phyloP scores from a whole-genome alignment of 208 protist species.

The Trypanosoma theileri region DNA sequence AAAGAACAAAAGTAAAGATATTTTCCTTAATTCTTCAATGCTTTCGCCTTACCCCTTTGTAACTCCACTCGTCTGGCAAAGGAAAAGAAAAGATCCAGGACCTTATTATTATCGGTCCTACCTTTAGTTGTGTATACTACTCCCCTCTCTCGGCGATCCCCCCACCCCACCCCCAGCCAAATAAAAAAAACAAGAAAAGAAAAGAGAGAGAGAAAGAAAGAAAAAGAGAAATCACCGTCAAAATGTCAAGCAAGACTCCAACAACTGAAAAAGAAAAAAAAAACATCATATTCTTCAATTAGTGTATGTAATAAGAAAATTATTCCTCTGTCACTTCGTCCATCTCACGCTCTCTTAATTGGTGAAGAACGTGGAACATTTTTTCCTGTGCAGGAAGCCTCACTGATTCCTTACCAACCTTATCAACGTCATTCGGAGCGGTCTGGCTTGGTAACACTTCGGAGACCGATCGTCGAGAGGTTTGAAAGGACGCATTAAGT shows the following conservation, averaged over 20 bases:
- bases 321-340: slow-evolving; percentile 24
- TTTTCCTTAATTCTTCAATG: background rate
- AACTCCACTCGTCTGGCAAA: no score
- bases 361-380: slow-evolving; percentile 40
- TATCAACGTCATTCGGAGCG: background rate
- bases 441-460: slow-evolving; percentile 30
- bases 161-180: background rate
- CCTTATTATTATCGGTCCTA: no score
- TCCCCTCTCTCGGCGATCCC: background rate
- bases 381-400: slow-evolving; percentile 16
- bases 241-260: background rate
- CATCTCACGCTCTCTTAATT: slow-evolving; percentile 31
- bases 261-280: background rate
- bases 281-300: background rate
- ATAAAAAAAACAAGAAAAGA: background rate
- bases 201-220: background rate
- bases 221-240: background rate
- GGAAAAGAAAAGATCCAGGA: no score
- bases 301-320: background rate
- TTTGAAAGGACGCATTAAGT: slow-evolving; percentile 52
- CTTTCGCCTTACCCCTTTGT: no score
- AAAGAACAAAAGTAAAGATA: background rate
- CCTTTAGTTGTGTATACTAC: no score
- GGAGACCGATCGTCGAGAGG: slow-evolving; percentile 40
- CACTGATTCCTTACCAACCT: background rate